Percentiles rank a stretch among this genome's conserved stretches.
Conservation (phyloP, 441 rosid genomes). For the Euphorbia schlechtendalii region DNA sequence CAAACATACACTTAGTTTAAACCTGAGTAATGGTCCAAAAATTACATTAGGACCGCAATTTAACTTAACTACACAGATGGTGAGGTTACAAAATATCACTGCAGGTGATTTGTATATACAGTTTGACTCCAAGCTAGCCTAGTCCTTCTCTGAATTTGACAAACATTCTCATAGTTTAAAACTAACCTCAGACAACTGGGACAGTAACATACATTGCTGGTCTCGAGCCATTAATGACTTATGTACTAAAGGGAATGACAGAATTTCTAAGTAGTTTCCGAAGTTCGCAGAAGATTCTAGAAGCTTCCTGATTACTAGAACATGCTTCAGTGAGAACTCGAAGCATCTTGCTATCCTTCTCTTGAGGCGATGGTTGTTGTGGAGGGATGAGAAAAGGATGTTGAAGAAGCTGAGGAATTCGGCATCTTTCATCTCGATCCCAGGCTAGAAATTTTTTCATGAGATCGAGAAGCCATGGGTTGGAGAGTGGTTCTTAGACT, state of each 20-base stretch:
- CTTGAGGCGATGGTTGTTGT: slow-evolving; percentile 27
- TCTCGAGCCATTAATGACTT: slow-evolving; percentile 28
- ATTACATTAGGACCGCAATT: too few species aligned
- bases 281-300: slow-evolving; percentile 39
- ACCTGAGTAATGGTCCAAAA: too few species aligned
- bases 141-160: slow-evolving; percentile 23
- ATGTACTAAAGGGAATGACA: slow-evolving; percentile 17
- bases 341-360: slow-evolving; percentile 40
- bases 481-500: slow-evolving; percentile 54
- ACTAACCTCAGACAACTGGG: slow-evolving; percentile 52
- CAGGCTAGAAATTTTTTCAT: slow-evolving; percentile 98
- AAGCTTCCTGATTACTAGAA: slow-evolving; percentile 35
- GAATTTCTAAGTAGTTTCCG: slow-evolving; percentile 42
- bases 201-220: slow-evolving; percentile 41
- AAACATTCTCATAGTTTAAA: slow-evolving; percentile 47
- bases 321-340: slow-evolving; percentile 50
- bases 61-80: neutral
- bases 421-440: slow-evolving; percentile 90
- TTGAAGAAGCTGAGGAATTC: slow-evolving; percentile 86
- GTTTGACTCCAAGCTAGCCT: slow-evolving; percentile 1
- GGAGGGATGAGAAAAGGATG: slow-evolving; percentile 95
- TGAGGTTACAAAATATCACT: too few species aligned
- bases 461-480: slow-evolving; percentile 88
- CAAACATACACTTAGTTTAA: too few species aligned
- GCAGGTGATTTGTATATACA: slow-evolving; percentile 22